phyloP scores from a whole-genome alignment of 2,329 filamentous ascomycete species.

The Colletotrichum caudatum region DNA sequence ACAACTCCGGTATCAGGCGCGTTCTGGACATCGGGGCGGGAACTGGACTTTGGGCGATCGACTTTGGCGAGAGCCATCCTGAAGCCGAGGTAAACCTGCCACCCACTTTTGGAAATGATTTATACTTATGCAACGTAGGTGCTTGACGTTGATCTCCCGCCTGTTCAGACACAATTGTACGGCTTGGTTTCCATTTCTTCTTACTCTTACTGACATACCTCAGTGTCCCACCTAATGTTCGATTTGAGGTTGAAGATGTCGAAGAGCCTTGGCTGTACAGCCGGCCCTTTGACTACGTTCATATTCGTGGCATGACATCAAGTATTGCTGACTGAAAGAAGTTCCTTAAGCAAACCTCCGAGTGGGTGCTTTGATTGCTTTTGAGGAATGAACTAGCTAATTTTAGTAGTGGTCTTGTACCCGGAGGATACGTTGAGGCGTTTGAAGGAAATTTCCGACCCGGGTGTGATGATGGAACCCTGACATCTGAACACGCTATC shows the following conservation, averaged over 20 bases:
- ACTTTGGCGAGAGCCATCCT: conserved; percentile 44
- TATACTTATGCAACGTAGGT: conserved; percentile 51
- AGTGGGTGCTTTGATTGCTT: conserved; percentile 44
- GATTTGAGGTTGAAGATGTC: conserved; percentile 48
- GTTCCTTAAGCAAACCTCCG: conserved; percentile 60
- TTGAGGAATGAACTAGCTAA: neutral
- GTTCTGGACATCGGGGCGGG: conserved; percentile 37
- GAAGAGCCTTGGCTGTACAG: conserved; percentile 7
- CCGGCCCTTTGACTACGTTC: neutral
- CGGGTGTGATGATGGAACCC: conserved; percentile 49
- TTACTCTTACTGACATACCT: conserved; percentile 38
- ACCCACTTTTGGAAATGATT: conserved; percentile 44
- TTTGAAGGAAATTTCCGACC: conserved; percentile 51
- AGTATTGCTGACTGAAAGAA: conserved; percentile 49
- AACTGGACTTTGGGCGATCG: conserved; percentile 34
- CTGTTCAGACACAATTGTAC: conserved; percentile 48
- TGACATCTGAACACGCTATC: conserved; percentile 13
- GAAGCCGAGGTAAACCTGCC: conserved; percentile 45
- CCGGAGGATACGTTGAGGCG: conserved; percentile 56
- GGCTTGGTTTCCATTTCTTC: neutral
- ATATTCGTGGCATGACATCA: conserved; percentile 55
- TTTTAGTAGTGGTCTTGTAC: conserved; percentile 46
- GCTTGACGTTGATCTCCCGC: conserved; percentile 49
- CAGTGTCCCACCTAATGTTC: conserved; percentile 67
- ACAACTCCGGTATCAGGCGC: conserved; percentile 39